phyloP scores from a whole-genome alignment of 1,139 yeast species.

The Pichia sp. region DNA sequence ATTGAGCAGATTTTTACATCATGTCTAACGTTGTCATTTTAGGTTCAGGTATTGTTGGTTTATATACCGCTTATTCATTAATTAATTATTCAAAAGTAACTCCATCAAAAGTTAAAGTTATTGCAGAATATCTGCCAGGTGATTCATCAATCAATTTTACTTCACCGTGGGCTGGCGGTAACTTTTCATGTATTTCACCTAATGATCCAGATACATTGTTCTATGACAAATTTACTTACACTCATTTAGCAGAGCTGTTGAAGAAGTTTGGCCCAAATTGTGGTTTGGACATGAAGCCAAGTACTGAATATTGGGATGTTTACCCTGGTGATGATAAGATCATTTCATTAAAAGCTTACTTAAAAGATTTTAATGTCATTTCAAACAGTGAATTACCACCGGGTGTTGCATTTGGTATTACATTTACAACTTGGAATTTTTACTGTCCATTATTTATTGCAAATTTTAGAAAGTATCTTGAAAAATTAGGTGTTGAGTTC shows the following conservation, averaged over 20 bases:
- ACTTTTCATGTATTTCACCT: slow-evolving; percentile 60
- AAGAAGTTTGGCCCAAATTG: slow-evolving; percentile 40
- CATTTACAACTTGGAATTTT: slow-evolving; percentile 57
- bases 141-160: slow-evolving; percentile 65
- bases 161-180: slow-evolving; percentile 79
- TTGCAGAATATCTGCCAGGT: slow-evolving; percentile 66
- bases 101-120: slow-evolving; percentile 43
- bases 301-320: slow-evolving; percentile 51
- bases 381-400: slow-evolving; percentile 34
- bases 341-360: slow-evolving; percentile 38
- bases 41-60: slow-evolving; percentile 60
- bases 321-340: slow-evolving; percentile 39
- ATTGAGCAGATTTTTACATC: not conserved
- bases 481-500: slow-evolving; percentile 43
- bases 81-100: slow-evolving; percentile 37
- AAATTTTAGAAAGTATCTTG: slow-evolving; percentile 39
- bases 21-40: slow-evolving; percentile 22
- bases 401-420: slow-evolving; percentile 48
- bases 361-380: slow-evolving; percentile 38
- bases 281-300: slow-evolving; percentile 50
- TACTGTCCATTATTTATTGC: slow-evolving; percentile 55
- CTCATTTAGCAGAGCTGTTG: slow-evolving; percentile 39
- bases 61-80: slow-evolving; percentile 53
- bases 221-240: slow-evolving; percentile 52
- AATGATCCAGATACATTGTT: slow-evolving; percentile 44